Conservation (phyloP, 257 asterid genomes). For the Solanum dulcamara region DNA sequence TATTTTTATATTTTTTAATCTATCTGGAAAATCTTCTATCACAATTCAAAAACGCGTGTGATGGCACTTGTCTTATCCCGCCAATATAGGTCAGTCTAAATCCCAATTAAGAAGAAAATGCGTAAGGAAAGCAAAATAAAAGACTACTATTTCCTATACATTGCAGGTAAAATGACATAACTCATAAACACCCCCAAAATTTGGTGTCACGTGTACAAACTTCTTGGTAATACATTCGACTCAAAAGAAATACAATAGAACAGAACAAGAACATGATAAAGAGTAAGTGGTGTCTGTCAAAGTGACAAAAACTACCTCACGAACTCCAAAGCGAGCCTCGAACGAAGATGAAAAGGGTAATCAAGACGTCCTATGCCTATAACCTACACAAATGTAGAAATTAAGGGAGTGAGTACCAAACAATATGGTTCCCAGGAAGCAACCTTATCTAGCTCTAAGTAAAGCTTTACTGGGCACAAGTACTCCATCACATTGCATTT, state of each 20-base stretch:
- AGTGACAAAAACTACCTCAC: neutral
- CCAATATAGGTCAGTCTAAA: too few relatives aligned
- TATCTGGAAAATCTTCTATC: too few relatives aligned
- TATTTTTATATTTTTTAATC: too few relatives aligned
- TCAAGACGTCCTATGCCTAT: neutral
- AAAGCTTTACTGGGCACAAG: neutral
- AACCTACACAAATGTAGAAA: neutral
- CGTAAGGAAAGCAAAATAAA: neutral
- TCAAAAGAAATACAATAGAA: neutral
- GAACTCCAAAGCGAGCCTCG: neutral
- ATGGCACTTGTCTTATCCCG: neutral
- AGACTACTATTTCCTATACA: neutral
- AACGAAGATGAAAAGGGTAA: neutral
- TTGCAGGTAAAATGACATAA: neutral
- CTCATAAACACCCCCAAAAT: neutral
- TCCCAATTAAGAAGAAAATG: neutral
- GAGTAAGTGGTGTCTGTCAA: neutral
- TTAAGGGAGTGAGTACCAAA: neutral
- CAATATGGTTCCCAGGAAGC: neutral
- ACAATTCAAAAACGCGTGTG: neutral
- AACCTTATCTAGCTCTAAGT: neutral
- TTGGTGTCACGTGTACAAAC: neutral
- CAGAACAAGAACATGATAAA: neutral
- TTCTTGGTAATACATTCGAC: neutral
- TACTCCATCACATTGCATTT: neutral